Evolutionary conservation across 371 early-diverging fungal species (phyloP).

Genomic region (Dichotomocladium elegans): DNA sequence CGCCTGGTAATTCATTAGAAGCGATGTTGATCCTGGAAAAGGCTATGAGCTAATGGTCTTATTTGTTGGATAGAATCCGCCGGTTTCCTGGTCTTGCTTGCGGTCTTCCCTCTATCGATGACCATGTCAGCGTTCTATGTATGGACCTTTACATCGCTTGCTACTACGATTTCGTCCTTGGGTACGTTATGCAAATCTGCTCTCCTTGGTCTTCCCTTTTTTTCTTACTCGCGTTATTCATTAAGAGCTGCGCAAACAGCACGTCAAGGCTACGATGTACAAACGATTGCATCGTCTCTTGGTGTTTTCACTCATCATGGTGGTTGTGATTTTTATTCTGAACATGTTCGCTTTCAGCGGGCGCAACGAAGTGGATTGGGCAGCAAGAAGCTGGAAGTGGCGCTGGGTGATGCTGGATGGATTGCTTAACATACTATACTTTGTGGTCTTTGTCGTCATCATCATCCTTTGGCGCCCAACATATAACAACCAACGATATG

Average conservation of each 20-base stretch:
- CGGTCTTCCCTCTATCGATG: constrained; percentile 83
- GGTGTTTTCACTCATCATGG: constrained; percentile 67
- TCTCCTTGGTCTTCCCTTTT: no score
- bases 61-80: constrained; percentile 47
- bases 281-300: constrained; percentile 78
- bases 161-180: constrained; percentile 27
- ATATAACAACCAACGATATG: constrained; percentile 83
- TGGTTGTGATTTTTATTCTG: constrained; percentile 74
- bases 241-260: constrained; percentile 72
- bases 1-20: constrained; percentile 28
- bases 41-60: background rate
- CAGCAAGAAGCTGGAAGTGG: constrained; percentile 77
- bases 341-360: constrained; percentile 74
- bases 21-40: no score
- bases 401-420: constrained; percentile 94
- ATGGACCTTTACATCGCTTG: constrained; percentile 68
- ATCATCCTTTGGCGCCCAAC: constrained; percentile 92
- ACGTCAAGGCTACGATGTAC: constrained; percentile 89
- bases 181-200: constrained; percentile 12
- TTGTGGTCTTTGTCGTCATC: constrained; percentile 75
- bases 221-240: background rate
- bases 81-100: constrained; percentile 68
- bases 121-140: constrained; percentile 92
- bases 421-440: constrained; percentile 78
- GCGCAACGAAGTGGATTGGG: constrained; percentile 63